phyloP scores from a whole-genome alignment of 2,329 filamentous ascomycete species.

The Ustulina deusta region DNA sequence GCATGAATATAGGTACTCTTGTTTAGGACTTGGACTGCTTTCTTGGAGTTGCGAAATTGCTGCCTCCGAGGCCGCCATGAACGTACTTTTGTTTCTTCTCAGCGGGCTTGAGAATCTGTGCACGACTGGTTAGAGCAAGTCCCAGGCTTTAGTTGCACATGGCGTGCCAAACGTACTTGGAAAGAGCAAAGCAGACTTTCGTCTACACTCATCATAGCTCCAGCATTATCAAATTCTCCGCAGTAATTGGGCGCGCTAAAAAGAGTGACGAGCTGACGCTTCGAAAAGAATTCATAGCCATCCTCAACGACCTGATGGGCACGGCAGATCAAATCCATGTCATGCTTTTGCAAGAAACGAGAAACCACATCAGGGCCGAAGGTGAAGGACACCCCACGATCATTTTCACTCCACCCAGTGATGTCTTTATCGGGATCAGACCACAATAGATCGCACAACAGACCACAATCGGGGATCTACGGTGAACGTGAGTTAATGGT shows the following conservation, averaged over 20 bases:
- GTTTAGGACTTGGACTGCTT: constrained; percentile 74
- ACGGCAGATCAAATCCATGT: constrained; percentile 99
- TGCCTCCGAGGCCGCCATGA: constrained; percentile 76
- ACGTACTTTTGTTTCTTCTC: constrained; percentile 99
- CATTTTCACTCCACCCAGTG: constrained; percentile 98
- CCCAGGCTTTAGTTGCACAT: too few relatives aligned
- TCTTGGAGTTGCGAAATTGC: constrained; percentile 77
- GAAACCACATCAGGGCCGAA: constrained; percentile 98
- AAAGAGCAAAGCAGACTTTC: constrained; percentile 98
- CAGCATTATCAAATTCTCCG: constrained; percentile 98
- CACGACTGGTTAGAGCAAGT: constrained; percentile 40
- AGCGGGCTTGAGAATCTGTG: constrained; percentile 95
- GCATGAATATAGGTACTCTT: constrained; percentile 77
- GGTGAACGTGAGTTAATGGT: constrained; percentile 48
- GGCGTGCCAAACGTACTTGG: constrained; percentile 71
- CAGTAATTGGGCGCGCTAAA: constrained; percentile 99
- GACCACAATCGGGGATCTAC: constrained; percentile 96
- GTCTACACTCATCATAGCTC: constrained; percentile 99
- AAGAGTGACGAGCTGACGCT: constrained; percentile 94
- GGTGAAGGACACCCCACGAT: constrained; percentile 97
- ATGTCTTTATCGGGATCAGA: constrained; percentile 99
- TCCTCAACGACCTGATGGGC: constrained; percentile 99
- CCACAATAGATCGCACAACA: constrained; percentile 97
- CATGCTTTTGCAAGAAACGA: constrained; percentile 97
- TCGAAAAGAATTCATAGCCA: constrained; percentile 99